Conservation (phyloP, 2,329 filamentous ascomycete species). For the Hypomyces rosellus region DNA sequence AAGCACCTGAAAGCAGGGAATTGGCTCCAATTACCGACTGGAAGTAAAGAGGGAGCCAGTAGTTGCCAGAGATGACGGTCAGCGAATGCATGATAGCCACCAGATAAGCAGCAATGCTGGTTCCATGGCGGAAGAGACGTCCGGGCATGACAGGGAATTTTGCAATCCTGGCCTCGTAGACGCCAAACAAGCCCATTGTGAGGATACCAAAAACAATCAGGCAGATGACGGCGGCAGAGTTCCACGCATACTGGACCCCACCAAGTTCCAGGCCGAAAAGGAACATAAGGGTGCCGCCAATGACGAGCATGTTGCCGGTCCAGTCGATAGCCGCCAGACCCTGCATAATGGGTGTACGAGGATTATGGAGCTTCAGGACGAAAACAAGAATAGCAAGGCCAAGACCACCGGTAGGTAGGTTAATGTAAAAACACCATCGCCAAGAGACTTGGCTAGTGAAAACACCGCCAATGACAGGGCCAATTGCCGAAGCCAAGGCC, state of each 20-base stretch:
- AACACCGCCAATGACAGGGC: constrained; percentile 53
- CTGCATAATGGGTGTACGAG: constrained; percentile 53
- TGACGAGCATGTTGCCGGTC: constrained; percentile 51
- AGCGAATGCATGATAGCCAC: constrained; percentile 68
- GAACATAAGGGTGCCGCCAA: constrained; percentile 78
- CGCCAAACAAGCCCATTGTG: constrained; percentile 57
- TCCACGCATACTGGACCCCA: constrained; percentile 69
- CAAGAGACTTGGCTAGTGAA: constrained; percentile 33
- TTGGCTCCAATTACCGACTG: constrained; percentile 64
- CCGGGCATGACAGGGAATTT: constrained; percentile 74
- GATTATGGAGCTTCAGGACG: constrained; percentile 62
- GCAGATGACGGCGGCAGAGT: constrained; percentile 66
- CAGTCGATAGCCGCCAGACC: constrained; percentile 60
- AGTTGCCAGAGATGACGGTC: constrained; percentile 70
- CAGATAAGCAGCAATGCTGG: constrained; percentile 59
- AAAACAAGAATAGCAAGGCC: constrained; percentile 47
- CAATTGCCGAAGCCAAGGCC: constrained; percentile 55
- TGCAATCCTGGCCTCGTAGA: constrained; percentile 68
- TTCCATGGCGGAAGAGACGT: constrained; percentile 58
- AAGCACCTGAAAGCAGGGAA: constrained; percentile 67
- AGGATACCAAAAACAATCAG: constrained; percentile 68
- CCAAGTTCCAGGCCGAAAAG: constrained; percentile 82
- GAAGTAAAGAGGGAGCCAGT: constrained; percentile 82
- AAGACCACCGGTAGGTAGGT: constrained; percentile 30
- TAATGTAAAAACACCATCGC: constrained; percentile 23